These are phyloP conservation scores for Thalassiosira delicatula DNA, from an alignment of 352 stramenopile genomes.

Conservation along the genomic window DNA sequence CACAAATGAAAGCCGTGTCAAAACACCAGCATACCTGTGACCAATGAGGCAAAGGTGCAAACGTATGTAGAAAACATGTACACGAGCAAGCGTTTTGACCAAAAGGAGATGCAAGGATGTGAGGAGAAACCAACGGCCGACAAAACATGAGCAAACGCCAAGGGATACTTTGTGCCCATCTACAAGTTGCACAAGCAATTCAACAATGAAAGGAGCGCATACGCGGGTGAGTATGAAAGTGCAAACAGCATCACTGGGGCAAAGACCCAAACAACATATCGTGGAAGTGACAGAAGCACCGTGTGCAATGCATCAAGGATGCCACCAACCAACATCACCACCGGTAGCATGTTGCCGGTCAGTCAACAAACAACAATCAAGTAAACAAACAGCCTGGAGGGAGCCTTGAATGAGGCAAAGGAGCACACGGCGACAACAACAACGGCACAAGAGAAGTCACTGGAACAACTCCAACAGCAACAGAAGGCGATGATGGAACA, in stretches of 20 bases:
- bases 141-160: no score
- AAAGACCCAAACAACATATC: neutral
- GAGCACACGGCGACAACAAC: no score
- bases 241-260: slow-evolving; percentile 1
- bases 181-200: neutral
- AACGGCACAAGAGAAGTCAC: no score
- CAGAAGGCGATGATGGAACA: slow-evolving; percentile 1
- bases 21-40: neutral
- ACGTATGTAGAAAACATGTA: slow-evolving; percentile 18
- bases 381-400: no score
- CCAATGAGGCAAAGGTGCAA: neutral
- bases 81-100: slow-evolving; percentile 3
- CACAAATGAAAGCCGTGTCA: neutral
- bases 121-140: no score
- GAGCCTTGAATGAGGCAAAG: no score
- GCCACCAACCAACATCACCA: neutral
- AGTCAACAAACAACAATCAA: slow-evolving; percentile 4
- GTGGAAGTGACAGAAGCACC: no score
- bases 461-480: no score
- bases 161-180: neutral
- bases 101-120: slow-evolving; percentile 7
- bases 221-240: neutral
- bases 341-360: neutral
- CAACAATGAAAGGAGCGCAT: neutral
- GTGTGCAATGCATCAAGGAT: neutral